These are phyloP conservation scores for Mycosarcoma maydis DNA, from an alignment of 1,284 basidiomycete species.

Conservation along the genomic window DNA sequence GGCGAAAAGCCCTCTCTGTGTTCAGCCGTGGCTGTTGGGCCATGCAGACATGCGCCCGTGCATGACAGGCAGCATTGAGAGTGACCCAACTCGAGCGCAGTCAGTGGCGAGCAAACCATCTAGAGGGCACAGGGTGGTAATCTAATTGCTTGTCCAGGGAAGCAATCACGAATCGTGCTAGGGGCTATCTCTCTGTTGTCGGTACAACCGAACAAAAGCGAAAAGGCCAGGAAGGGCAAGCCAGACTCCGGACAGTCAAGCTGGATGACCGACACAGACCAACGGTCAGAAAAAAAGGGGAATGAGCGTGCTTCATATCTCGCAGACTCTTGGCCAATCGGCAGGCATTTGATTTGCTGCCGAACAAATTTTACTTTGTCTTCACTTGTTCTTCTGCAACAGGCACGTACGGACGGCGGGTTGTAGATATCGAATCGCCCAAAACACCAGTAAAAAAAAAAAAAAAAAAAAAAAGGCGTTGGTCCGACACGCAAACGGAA, in stretches of 20 bases:
- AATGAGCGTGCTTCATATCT: slow-evolving; percentile 34
- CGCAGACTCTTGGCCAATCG: slow-evolving; percentile 47
- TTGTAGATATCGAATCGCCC: too few relatives aligned
- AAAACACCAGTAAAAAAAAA: too few relatives aligned
- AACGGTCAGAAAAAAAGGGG: background rate
- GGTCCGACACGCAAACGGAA: slow-evolving; percentile 1
- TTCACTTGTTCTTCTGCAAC: too few relatives aligned
- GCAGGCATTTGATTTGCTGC: slow-evolving; percentile 41
- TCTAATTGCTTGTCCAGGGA: too few relatives aligned
- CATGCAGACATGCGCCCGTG: slow-evolving; percentile 10
- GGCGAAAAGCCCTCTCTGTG: slow-evolving; percentile 7
- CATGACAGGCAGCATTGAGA: slow-evolving; percentile 1
- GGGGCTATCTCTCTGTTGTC: slow-evolving; percentile 6
- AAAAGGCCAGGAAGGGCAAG: background rate
- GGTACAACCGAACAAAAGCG: slow-evolving; percentile 33
- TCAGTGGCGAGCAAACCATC: background rate
- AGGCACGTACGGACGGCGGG: too few relatives aligned
- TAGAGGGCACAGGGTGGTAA: slow-evolving; percentile 3
- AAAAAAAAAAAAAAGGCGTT: background rate
- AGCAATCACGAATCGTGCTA: too few relatives aligned
- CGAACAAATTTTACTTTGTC: background rate
- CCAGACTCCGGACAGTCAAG: slow-evolving; percentile 14
- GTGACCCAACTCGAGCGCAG: background rate
- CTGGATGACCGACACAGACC: slow-evolving; percentile 22
- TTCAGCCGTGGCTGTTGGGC: background rate